Percentiles rank a stretch among this genome's conserved stretches.
Evolutionary conservation across 2,329 filamentous ascomycete species (phyloP).

Genomic region (Penicillium glabrum): DNA sequence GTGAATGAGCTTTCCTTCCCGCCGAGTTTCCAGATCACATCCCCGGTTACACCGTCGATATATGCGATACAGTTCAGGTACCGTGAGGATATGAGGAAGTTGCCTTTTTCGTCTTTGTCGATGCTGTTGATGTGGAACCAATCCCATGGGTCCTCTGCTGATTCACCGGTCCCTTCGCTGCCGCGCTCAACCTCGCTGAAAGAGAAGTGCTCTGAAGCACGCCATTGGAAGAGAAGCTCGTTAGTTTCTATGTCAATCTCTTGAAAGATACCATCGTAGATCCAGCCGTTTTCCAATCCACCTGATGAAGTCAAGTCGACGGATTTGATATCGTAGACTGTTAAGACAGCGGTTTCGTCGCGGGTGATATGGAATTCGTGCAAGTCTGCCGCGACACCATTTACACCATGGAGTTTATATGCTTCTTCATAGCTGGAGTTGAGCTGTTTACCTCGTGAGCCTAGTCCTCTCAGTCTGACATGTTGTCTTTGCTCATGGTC

Average conservation of each 20-base stretch:
- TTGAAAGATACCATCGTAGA: conserved; percentile 44
- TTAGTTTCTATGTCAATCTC: conserved; percentile 48
- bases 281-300: conserved; percentile 38
- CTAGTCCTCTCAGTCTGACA: background rate
- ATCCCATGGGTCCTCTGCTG: conserved; percentile 44
- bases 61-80: conserved; percentile 39
- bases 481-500: background rate
- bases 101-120: conserved; percentile 50
- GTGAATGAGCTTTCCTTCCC: conserved; percentile 47
- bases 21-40: conserved; percentile 54
- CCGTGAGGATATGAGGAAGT: conserved; percentile 47
- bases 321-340: conserved; percentile 40
- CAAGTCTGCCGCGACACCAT: conserved; percentile 38
- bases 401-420: conserved; percentile 39
- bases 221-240: conserved; percentile 49
- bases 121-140: conserved; percentile 59
- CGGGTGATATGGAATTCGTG: conserved; percentile 48
- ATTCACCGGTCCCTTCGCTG: conserved; percentile 18
- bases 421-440: conserved; percentile 35
- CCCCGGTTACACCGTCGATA: conserved; percentile 45
- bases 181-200: conserved; percentile 23
- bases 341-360: conserved; percentile 44
- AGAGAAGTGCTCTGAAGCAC: conserved; percentile 46
- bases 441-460: conserved; percentile 18
- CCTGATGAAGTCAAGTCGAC: conserved; percentile 41